Base-by-base conservation (phyloP, 129 eudicot genomes). In the Solidago caesia region DNA sequence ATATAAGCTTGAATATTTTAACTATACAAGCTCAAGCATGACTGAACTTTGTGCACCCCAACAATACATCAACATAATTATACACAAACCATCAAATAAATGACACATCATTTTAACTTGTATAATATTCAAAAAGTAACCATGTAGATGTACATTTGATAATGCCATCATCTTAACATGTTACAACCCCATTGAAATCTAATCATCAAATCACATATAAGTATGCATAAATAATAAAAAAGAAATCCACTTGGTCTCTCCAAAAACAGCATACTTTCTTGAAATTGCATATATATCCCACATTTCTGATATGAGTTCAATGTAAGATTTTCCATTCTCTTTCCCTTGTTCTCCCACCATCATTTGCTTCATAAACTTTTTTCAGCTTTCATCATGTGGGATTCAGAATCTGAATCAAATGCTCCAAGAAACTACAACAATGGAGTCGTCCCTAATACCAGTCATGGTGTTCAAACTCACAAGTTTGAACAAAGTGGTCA, bases 401-500 rank as follows among this genome's bases (percentile, higher is more conserved):
- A 92, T 70, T 87, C 98, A 15, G 94, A 92, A 27, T 80, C 79
- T 75, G 96, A 92, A 62, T 74, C 93, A 53, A 70, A 44, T 27
- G 83, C 77, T 16, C 84, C 85, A 15, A 80, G 91, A 44, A 86
- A 87, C 27, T 84, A 80, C 78, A 89, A 72, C 27, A 89, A 79
- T 85, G 95, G 87, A 80, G 87, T 78, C n/a, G 87, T 78, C n/a
- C 80, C 85, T 55, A 70, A 79, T 29, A 73, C 74, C 81, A 87
- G 84, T 61, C 83, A 79, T 71, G 82, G 80, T 4, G 73, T 87
- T 45, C 77, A 87, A 63, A 84, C 87, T 44, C 86, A 89, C 84
- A 89, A 84, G n/a, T 92, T 92, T 72, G 90, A 92, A 82, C 95
- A 81, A 82, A 89, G 82, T 87, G 98, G 95, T 62, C 95, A 84